Evolutionary conservation across 129 eudicot species (phyloP).

Genomic region (Flaveria bidentis): DNA sequence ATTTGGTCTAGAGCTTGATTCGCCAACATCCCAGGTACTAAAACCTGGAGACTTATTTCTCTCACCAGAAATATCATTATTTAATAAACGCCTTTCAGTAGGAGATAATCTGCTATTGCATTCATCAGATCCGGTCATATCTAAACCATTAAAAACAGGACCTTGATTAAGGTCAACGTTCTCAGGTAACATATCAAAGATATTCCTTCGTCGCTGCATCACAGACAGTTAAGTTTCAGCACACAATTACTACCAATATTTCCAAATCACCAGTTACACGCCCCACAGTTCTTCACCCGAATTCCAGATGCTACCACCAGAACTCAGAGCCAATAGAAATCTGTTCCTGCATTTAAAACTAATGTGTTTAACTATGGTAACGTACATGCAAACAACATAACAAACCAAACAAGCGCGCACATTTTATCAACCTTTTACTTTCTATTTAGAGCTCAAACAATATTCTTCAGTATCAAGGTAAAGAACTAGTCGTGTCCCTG

Average conservation of each 20-base stretch:
- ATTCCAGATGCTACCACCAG: slow-evolving; percentile 9
- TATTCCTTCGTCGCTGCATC: slow-evolving; percentile 58
- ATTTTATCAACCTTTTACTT: not conserved
- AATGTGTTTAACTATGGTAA: not conserved
- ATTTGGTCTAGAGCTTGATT: slow-evolving; percentile 67
- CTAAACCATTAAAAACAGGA: slow-evolving; percentile 39
- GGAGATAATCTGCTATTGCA: slow-evolving; percentile 53
- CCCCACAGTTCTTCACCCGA: not conserved
- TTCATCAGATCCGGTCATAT: slow-evolving; percentile 45
- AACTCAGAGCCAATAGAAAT: slow-evolving; percentile 5
- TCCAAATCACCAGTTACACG: slow-evolving; percentile 8
- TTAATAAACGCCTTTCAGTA: slow-evolving; percentile 54
- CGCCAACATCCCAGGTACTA: slow-evolving; percentile 66
- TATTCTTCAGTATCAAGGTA: not conserved
- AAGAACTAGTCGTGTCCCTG: not conserved
- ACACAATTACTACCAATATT: not conserved
- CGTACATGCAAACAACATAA: not conserved
- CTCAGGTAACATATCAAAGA: slow-evolving; percentile 48
- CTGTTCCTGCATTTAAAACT: slow-evolving; percentile 13
- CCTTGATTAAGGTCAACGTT: slow-evolving; percentile 66
- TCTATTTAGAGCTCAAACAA: not conserved
- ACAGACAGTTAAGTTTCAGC: slow-evolving; percentile 15
- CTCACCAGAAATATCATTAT: slow-evolving; percentile 46
- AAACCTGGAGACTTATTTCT: slow-evolving; percentile 39
- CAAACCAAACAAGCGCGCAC: not conserved